Conservation (phyloP, 2,329 filamentous ascomycete species). For the Gaeumannomyces tritici region DNA sequence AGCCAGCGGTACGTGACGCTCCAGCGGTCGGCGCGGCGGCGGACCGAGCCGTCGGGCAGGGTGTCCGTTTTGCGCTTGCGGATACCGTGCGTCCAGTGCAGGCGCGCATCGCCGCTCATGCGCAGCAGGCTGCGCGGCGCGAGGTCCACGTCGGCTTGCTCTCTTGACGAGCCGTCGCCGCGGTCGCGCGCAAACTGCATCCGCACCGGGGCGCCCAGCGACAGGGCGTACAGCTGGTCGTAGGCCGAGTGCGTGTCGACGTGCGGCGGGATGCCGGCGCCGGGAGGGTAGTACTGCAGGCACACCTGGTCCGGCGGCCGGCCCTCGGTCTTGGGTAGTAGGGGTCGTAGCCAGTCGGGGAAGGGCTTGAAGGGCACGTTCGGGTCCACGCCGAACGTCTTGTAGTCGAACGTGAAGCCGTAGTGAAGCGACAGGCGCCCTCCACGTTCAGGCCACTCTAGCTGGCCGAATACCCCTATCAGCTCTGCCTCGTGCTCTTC, state of each 20-base stretch:
- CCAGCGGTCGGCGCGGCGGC: slow-evolving; percentile 35
- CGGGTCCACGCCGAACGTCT: slow-evolving; percentile 44
- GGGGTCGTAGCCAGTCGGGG: slow-evolving; percentile 37
- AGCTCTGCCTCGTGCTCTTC: slow-evolving; percentile 32
- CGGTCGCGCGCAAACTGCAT: slow-evolving; percentile 30
- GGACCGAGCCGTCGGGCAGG: slow-evolving; percentile 32
- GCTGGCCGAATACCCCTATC: slow-evolving; percentile 31
- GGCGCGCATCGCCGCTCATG: slow-evolving; percentile 36
- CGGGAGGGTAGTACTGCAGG: slow-evolving; percentile 50
- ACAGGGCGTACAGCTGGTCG: slow-evolving; percentile 34
- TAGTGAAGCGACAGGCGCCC: slow-evolving; percentile 43
- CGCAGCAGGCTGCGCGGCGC: slow-evolving; percentile 38
- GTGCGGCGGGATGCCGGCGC: slow-evolving; percentile 50
- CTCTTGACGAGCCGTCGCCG: slow-evolving; percentile 3
- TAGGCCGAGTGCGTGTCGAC: slow-evolving; percentile 46
- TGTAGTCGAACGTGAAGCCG: slow-evolving; percentile 49
- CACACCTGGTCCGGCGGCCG: slow-evolving; percentile 47
- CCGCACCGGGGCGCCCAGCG: slow-evolving; percentile 29
- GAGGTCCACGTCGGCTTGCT: slow-evolving; percentile 34
- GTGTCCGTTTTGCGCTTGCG: slow-evolving; percentile 30
- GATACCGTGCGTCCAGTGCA: slow-evolving; percentile 32
- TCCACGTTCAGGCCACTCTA: slow-evolving; percentile 34
- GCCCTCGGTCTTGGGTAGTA: slow-evolving; percentile 33
- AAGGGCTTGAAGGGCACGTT: slow-evolving; percentile 39
- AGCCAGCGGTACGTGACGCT: slow-evolving; percentile 48